Conservation (phyloP, 2,329 filamentous ascomycete species). For the Hypomyces perniciosus region DNA sequence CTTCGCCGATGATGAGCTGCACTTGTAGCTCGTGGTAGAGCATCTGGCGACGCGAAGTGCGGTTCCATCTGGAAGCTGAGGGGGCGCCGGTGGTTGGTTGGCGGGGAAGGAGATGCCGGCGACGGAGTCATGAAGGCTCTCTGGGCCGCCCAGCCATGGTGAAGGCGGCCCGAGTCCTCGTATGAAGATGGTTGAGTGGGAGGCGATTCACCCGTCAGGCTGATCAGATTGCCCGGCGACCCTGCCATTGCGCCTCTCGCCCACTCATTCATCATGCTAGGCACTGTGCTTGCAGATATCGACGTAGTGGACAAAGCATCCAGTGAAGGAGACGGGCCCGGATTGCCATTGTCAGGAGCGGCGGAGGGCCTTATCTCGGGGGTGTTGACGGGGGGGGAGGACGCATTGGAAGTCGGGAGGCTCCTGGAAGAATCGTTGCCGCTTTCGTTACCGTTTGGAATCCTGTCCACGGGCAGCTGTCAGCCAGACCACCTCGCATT, state of each 20-base stretch:
- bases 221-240: slow-evolving; percentile 49
- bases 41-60: slow-evolving; percentile 37
- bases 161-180: slow-evolving; percentile 39
- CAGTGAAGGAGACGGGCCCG: slow-evolving; percentile 40
- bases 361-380: slow-evolving; percentile 40
- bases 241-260: slow-evolving; percentile 38
- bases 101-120: slow-evolving; percentile 37
- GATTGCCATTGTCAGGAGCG: slow-evolving; percentile 38
- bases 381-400: slow-evolving; percentile 38
- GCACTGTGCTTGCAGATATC: slow-evolving; percentile 42
- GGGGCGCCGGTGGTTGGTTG: slow-evolving; percentile 36
- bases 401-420: slow-evolving; percentile 36
- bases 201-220: slow-evolving; percentile 45
- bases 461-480: slow-evolving; percentile 19
- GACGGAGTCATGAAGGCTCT: slow-evolving; percentile 40
- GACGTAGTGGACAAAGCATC: slow-evolving; percentile 44
- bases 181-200: slow-evolving; percentile 49
- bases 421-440: slow-evolving; percentile 31
- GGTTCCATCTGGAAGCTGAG: slow-evolving; percentile 51
- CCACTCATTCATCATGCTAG: slow-evolving; percentile 44
- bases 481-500: slow-evolving; percentile 15
- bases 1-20: slow-evolving; percentile 33
- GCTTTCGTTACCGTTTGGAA: slow-evolving; percentile 23
- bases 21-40: slow-evolving; percentile 30
- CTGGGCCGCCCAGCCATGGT: slow-evolving; percentile 42